Percentiles rank a stretch among this genome's conserved stretches.
These are phyloP conservation scores for Excoecaria agallocha DNA, from an alignment of 345 rosid genomes.

Conservation along the genomic window DNA sequence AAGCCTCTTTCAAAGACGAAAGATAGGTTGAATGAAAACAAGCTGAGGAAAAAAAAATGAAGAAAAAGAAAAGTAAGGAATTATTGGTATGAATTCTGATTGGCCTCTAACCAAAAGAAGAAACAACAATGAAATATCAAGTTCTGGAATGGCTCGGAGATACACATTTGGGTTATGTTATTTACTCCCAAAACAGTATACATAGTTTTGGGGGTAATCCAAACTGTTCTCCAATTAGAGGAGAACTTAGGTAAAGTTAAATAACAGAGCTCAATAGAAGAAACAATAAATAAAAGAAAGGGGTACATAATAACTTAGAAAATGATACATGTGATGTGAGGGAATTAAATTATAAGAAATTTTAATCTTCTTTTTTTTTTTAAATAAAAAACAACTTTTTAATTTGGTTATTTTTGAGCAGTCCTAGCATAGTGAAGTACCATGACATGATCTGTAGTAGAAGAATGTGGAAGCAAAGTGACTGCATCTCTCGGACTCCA, in stretches of 20 bases:
- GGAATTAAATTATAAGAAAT: conserved; percentile 11
- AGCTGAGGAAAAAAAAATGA: too few relatives aligned
- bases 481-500: conserved; percentile 66
- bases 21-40: too few relatives aligned
- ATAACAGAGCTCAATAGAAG: conserved; percentile 20
- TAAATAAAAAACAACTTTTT: background rate
- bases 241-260: conserved; percentile 11
- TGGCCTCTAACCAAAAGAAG: conserved; percentile 11
- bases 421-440: conserved; percentile 77
- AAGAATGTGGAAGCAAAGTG: conserved; percentile 57
- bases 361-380: background rate
- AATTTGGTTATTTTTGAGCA: conserved; percentile 17
- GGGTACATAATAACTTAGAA: conserved; percentile 27
- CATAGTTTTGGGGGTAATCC: conserved; percentile 30
- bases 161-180: conserved; percentile 28
- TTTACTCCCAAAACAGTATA: conserved; percentile 25
- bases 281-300: conserved; percentile 14
- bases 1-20: too few relatives aligned
- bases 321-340: conserved; percentile 24
- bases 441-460: conserved; percentile 78
- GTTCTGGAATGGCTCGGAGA: conserved; percentile 12
- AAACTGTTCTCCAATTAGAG: conserved; percentile 34
- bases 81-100: background rate
- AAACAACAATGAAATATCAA: conserved; percentile 20
- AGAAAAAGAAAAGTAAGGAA: background rate